Evolutionary conservation across 345 rosid species (phyloP).

Genomic region (Syzygium aromaticum): DNA sequence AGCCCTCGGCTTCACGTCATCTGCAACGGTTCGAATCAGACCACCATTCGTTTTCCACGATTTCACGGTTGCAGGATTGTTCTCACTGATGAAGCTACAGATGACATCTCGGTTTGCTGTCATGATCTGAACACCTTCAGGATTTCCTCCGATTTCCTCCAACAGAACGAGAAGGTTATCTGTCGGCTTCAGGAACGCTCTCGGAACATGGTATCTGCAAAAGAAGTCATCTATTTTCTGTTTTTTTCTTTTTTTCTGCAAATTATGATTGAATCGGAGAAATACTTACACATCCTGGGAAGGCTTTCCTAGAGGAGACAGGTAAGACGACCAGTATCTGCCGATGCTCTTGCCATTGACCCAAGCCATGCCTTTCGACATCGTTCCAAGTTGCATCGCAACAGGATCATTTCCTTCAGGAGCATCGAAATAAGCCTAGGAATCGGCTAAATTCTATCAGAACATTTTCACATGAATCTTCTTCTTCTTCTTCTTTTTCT

Average conservation of each 20-base stretch:
- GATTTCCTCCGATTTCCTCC: constrained; percentile 28
- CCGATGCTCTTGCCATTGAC: constrained; percentile 39
- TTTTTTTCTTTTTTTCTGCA: background rate
- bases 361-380: constrained; percentile 48
- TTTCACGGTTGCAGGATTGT: constrained; percentile 11
- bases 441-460: background rate
- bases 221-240: background rate
- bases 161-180: constrained; percentile 30
- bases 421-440: constrained; percentile 23
- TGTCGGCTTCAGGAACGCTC: constrained; percentile 26
- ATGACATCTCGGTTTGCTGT: constrained; percentile 29
- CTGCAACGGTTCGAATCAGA: constrained; percentile 6
- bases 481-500: background rate
- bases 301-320: constrained; percentile 26
- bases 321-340: constrained; percentile 34
- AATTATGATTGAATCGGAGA: background rate
- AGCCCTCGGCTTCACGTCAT: constrained; percentile 15
- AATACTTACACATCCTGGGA: constrained; percentile 32
- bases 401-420: constrained; percentile 35
- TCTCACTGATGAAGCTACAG: constrained; percentile 29
- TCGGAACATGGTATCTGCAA: constrained; percentile 39
- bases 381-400: constrained; percentile 16
- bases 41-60: constrained; percentile 18
- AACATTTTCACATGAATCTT: background rate
- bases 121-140: constrained; percentile 19